Conservation (phyloP, 1,284 basidiomycete genomes). For the Ustilago vetiveriae region DNA sequence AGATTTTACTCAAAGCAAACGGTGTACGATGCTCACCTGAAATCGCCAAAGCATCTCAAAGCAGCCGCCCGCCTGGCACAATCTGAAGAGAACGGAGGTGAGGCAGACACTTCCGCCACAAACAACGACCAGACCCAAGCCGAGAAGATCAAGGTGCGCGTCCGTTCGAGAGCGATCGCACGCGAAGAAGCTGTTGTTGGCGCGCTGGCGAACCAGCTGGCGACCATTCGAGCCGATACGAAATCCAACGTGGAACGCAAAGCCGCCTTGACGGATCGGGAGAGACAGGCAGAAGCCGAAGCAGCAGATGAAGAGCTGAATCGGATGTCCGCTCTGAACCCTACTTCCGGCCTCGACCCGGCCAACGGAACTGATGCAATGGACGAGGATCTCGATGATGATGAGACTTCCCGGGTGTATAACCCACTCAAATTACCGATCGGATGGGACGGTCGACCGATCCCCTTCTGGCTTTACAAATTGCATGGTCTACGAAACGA, state of each 20-base stretch:
- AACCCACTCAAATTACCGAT: slow-evolving; percentile 96
- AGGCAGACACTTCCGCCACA: neutral
- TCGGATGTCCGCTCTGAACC: slow-evolving; percentile 29
- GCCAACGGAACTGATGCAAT: slow-evolving; percentile 17
- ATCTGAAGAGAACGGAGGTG: slow-evolving; percentile 11
- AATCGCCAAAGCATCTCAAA: slow-evolving; percentile 93
- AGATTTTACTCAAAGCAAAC: slow-evolving; percentile 95
- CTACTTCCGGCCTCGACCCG: slow-evolving; percentile 27
- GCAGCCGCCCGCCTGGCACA: slow-evolving; percentile 78
- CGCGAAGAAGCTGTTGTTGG: slow-evolving; percentile 53
- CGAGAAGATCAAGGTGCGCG: slow-evolving; percentile 30
- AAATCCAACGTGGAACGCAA: slow-evolving; percentile 95
- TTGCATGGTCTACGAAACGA: slow-evolving; percentile 96
- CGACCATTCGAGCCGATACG: slow-evolving; percentile 70
- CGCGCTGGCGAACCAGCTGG: slow-evolving; percentile 36
- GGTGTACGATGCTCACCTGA: slow-evolving; percentile 94
- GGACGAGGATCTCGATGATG: slow-evolving; percentile 46
- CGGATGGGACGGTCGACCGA: slow-evolving; percentile 98
- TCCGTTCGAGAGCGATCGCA: slow-evolving; percentile 50
- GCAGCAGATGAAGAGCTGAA: slow-evolving; percentile 60
- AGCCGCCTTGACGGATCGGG: slow-evolving; percentile 92
- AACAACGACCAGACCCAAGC: slow-evolving; percentile 8
- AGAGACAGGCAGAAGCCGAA: slow-evolving; percentile 93
- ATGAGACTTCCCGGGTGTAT: slow-evolving; percentile 85
- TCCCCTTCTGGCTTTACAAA: slow-evolving; percentile 99